phyloP scores from a whole-genome alignment of 164 flowering plant genomes.

The Litsea cubeba region DNA sequence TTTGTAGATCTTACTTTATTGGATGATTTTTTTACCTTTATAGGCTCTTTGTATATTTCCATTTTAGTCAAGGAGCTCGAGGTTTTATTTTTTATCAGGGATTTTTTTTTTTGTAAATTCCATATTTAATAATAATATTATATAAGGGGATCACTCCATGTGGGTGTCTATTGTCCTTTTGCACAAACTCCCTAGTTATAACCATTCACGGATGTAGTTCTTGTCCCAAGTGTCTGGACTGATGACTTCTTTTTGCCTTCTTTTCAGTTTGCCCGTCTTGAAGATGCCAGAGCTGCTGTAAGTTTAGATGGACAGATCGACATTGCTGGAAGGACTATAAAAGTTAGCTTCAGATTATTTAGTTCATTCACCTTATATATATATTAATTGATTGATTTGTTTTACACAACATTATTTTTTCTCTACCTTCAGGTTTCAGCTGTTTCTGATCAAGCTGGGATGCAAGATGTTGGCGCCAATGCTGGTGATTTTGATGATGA shows the following conservation, averaged over 20 bases:
- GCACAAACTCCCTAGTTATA: neutral
- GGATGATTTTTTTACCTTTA: no score
- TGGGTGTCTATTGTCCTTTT: no score
- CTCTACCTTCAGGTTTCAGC: conserved; percentile 62
- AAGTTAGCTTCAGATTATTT: conserved; percentile 38
- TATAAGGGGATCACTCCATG: no score
- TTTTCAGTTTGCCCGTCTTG: conserved; percentile 85
- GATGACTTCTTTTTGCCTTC: conserved; percentile 5
- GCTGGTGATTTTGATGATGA: conserved; percentile 91
- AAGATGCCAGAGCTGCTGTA: conserved; percentile 90
- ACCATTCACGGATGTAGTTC: neutral
- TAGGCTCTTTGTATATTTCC: no score
- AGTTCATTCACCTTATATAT: neutral
- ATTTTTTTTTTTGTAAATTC: no score
- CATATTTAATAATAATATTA: no score
- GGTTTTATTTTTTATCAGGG: no score
- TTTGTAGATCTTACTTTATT: no score
- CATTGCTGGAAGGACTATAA: conserved; percentile 75
- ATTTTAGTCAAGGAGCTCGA: no score
- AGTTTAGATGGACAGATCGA: conserved; percentile 83
- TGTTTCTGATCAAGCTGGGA: conserved; percentile 74
- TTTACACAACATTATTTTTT: neutral
- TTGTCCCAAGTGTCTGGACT: neutral
- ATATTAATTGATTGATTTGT: no score
- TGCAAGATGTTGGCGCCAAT: conserved; percentile 66